These are phyloP conservation scores for Didymosphaeria variabile DNA, from an alignment of 2,329 filamentous ascomycete genomes.

Conservation along the genomic window DNA sequence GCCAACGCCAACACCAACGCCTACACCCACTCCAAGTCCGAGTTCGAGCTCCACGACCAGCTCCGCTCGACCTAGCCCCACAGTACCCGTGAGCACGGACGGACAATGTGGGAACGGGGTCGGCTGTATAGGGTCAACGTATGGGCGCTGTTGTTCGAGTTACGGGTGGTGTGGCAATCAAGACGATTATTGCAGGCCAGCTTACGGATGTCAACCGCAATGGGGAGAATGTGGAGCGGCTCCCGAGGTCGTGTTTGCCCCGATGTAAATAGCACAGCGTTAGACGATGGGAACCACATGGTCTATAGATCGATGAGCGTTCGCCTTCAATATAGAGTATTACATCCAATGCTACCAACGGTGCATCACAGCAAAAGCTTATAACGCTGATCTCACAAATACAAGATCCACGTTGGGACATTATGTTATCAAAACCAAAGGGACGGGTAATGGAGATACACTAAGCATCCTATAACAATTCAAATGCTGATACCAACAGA, in stretches of 20 bases:
- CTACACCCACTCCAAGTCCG: conserved; percentile 24
- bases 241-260: not conserved
- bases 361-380: too few species aligned
- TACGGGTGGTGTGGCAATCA: conserved; percentile 38
- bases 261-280: not conserved
- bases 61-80: conserved; percentile 30
- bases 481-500: too few species aligned
- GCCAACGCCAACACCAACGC: conserved; percentile 24
- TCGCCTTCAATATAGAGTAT: too few species aligned
- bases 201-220: conserved; percentile 33
- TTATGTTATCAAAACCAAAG: too few species aligned
- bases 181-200: conserved; percentile 31
- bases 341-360: too few species aligned
- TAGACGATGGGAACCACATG: too few species aligned
- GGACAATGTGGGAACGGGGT: conserved; percentile 38
- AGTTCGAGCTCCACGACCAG: conserved; percentile 20
- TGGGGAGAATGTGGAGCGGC: conserved; percentile 30
- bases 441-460: too few species aligned
- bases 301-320: too few species aligned
- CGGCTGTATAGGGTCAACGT: conserved; percentile 33
- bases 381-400: too few species aligned
- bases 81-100: conserved; percentile 33
- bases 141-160: conserved; percentile 37
- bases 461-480: too few species aligned
- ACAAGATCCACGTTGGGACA: too few species aligned